Evolutionary conservation across 805 yeast species (phyloP).

Genomic region (Barnettozyma botsteinii): DNA sequence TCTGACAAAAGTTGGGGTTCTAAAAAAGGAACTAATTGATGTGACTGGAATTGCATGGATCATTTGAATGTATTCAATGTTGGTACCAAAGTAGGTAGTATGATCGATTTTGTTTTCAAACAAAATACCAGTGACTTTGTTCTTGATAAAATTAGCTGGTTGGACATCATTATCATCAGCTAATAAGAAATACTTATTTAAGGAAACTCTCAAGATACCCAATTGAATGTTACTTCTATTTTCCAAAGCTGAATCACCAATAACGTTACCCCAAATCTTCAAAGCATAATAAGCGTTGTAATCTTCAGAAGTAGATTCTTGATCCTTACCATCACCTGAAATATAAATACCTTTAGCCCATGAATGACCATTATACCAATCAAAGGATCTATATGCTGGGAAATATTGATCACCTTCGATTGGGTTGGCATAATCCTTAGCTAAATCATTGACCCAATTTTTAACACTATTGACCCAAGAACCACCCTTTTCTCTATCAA

Average conservation of each 20-base stretch:
- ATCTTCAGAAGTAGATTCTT: constrained; percentile 72
- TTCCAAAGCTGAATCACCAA: constrained; percentile 47
- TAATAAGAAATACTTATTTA: constrained; percentile 51
- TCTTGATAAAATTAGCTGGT: constrained; percentile 49
- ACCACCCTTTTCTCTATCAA: constrained; percentile 46
- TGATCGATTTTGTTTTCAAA: constrained; percentile 71
- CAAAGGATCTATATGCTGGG: constrained; percentile 65
- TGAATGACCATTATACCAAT: constrained; percentile 74
- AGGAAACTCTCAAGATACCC: constrained; percentile 48
- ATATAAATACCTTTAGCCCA: constrained; percentile 72
- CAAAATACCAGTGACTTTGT: constrained; percentile 67
- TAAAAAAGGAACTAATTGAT: constrained; percentile 56
- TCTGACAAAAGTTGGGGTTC: constrained; percentile 46
- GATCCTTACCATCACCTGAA: constrained; percentile 71
- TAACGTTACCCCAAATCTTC: constrained; percentile 57
- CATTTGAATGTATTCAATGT: constrained; percentile 71
- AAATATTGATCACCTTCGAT: constrained; percentile 46
- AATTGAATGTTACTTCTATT: constrained; percentile 53
- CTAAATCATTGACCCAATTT: constrained; percentile 49
- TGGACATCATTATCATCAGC: constrained; percentile 47
- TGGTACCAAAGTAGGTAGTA: constrained; percentile 69
- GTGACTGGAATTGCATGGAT: constrained; percentile 75
- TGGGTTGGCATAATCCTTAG: constrained; percentile 68
- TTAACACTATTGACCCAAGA: constrained; percentile 46
- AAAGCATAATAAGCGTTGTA: constrained; percentile 65